Base-by-base conservation (phyloP, 768 basidiomycete species). In the Trametes gibbosa region DNA sequence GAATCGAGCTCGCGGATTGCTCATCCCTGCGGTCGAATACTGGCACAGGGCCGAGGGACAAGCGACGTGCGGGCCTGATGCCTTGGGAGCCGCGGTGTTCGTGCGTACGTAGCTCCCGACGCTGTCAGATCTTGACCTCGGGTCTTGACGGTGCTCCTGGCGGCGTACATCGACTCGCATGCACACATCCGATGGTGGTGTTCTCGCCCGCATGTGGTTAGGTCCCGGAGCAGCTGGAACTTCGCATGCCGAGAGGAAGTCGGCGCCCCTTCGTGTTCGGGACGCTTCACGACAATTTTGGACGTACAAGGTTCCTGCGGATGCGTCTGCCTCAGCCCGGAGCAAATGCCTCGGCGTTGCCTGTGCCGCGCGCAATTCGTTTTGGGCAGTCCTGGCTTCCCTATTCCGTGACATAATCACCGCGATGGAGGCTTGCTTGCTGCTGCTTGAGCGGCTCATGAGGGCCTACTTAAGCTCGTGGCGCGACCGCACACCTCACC, bases 331-430 rank as follows among this genome's bases (percentile, higher is more conserved):
- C 17, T 40, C 53, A 42, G 24, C 34, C 48, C 53, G 34, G 19
- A 41, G 49, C 41, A 41, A 43, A 53, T 10, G n/a, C 41, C 37
- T 43, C 59, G 59, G 58, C 53, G 53, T 19, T 23, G 19, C 23
- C 25, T 24, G 41, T 54, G 59, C 53, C 53, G 59, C 59, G 32
- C 47, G 47, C 16, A 32, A 49, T 24, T 54, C 48, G 46, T 23
- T 34, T 41, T n/a, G 29, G 27, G 16, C 19, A 5, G 34, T 25
- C 45, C 14, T 34, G 14, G 29, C 29, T 10, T 24, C 25, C 21
- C 23, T 53, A 50, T 43, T 47, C 34, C 42, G 53, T 60, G 59
- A 60, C 59, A 55, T 27, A 49, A 50, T 50, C 52, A 42, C 47
- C 48, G 53, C 52, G 32, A 43, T 27, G 40, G 34, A 32, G 54